Base-by-base conservation (phyloP, 2,329 filamentous ascomycete species). In the Pezicula carpinea region DNA sequence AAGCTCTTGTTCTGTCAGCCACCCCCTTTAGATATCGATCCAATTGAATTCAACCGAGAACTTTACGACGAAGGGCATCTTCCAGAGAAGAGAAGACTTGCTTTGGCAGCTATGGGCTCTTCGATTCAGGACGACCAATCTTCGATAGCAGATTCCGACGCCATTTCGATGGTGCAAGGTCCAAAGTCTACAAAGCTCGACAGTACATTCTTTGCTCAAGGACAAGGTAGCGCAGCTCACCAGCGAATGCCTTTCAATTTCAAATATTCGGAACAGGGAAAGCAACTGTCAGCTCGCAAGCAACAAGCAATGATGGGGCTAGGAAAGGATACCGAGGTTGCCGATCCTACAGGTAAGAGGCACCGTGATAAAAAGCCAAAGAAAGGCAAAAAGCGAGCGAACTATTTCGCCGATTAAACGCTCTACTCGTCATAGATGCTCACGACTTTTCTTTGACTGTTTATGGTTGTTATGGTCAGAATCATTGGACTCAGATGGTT, bases 1-100 rank as follows among this genome's bases (percentile, higher is more conserved):
- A 97, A 96, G 70, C 79, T 99, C 0, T 78, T 97, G 5, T 97
- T 86, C 71, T 93, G 90, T 56, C 85, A 92, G 59, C 91, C 93
- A 4, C 93, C 93, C 0, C 91, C 91, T 0, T 71, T 71, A 4
- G 77, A 83, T 23, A 80, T 86, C 33, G 87, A 96, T 57, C 73
- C 81, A 1, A 70, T 72, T 41, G 80, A 85, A 45, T 99, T 97
- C 76, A 99, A 99, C 69, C 73, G 76, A 42, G 91, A 95, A 49
- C 81, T 97, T 4, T 97, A 97, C 67, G 86, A 95, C 60, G 74
- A 85, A 39, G 74, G 76, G 0, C 88, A 96, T 62, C 77, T 97
- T 3, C 92, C 92, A 0, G 80, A 83, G 54, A 93, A 90, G 68
- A 82, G 91, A 42, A 83, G 87, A 43, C 81, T 79, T 6, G 80